These are phyloP conservation scores for Pleurotus platypus DNA, from an alignment of 768 basidiomycete species.

Conservation along the genomic window DNA sequence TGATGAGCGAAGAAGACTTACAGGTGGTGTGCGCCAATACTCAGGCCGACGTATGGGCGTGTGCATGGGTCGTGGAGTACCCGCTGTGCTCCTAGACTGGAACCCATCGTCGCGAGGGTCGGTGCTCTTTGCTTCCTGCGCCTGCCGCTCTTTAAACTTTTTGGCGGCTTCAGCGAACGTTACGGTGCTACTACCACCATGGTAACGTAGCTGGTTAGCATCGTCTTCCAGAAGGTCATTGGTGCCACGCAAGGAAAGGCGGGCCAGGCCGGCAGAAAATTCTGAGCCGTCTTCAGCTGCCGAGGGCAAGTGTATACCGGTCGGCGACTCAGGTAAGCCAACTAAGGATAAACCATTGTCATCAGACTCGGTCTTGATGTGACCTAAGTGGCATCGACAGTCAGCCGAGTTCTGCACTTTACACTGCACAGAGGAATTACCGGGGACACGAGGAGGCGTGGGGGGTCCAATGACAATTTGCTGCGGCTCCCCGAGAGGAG, in stretches of 20 bases:
- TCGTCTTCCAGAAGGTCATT: slow-evolving; percentile 8
- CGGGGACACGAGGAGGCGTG: background rate
- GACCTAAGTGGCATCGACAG: background rate
- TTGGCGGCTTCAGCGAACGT: slow-evolving; percentile 52
- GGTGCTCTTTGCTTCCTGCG: slow-evolving; percentile 30
- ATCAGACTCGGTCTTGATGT: slow-evolving; percentile 5
- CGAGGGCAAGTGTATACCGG: background rate
- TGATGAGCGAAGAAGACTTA: slow-evolving; percentile 24
- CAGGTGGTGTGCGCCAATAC: slow-evolving; percentile 59
- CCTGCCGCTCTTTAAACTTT: slow-evolving; percentile 48
- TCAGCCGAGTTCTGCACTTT: background rate
- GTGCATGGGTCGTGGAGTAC: background rate
- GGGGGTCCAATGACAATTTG: background rate
- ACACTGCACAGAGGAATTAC: background rate
- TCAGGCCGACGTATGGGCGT: slow-evolving; percentile 33
- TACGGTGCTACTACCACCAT: slow-evolving; percentile 59
- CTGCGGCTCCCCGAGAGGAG: background rate
- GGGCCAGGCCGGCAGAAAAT: background rate
- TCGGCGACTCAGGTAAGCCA: background rate
- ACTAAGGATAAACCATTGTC: background rate
- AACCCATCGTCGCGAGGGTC: slow-evolving; percentile 3
- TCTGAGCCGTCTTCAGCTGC: background rate
- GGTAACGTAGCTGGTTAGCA: slow-evolving; percentile 49
- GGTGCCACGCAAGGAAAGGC: slow-evolving; percentile 2
- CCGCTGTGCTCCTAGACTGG: slow-evolving; percentile 15